phyloP scores from a whole-genome alignment of 306 rosid genomes.

The Datisca glomerata region DNA sequence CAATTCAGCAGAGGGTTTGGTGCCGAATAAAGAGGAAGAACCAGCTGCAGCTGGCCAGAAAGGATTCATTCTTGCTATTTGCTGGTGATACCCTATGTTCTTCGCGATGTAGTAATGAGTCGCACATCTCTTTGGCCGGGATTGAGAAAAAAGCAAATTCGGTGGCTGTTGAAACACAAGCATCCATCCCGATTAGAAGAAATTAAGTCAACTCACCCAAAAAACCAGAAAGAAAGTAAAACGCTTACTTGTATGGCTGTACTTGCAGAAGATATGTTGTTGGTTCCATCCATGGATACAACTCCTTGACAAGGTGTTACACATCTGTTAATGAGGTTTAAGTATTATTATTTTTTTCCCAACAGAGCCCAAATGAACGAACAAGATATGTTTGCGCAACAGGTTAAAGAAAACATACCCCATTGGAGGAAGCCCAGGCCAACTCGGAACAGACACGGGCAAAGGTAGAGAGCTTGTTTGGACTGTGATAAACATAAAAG shows the following conservation, averaged over 20 bases:
- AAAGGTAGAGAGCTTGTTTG: constrained; percentile 54
- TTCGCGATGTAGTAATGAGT: constrained; percentile 94
- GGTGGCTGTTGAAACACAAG: constrained; percentile 42
- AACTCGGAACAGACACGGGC: constrained; percentile 65
- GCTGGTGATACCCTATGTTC: constrained; percentile 60
- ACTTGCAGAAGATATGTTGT: constrained; percentile 52
- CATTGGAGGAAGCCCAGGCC: constrained; percentile 90
- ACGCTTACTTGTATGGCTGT: constrained; percentile 55
- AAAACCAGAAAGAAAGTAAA: neutral
- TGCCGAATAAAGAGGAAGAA: constrained; percentile 61
- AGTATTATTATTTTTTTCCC: no score
- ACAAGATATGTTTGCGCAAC: no score
- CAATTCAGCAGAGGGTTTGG: constrained; percentile 57
- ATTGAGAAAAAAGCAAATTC: constrained; percentile 57
- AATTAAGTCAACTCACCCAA: neutral
- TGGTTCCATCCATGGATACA: constrained; percentile 81
- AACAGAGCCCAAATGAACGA: no score
- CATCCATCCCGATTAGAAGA: neutral
- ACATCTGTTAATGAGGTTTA: constrained; percentile 59
- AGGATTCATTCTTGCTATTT: constrained; percentile 71
- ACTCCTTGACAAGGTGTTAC: constrained; percentile 90
- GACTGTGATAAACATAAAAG: constrained; percentile 21
- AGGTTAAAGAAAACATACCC: constrained; percentile 45
- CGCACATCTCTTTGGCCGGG: constrained; percentile 84
- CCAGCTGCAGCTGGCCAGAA: constrained; percentile 95